phyloP scores from a whole-genome alignment of 1,139 yeast genomes.

The Yamadazyma triangularis region DNA sequence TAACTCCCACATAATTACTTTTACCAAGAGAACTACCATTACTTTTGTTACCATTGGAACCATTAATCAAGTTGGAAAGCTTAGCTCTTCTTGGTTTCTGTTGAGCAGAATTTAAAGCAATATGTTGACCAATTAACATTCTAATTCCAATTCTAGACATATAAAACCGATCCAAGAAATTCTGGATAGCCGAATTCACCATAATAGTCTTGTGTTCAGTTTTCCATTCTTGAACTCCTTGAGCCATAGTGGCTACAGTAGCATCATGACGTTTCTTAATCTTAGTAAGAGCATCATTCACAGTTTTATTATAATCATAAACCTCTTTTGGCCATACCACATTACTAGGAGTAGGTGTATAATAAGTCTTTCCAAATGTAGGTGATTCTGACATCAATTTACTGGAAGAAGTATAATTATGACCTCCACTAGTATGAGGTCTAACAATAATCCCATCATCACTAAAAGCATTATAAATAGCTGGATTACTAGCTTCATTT shows the following conservation, averaged over 20 bases:
- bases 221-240: slow-evolving; percentile 91
- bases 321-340: slow-evolving; percentile 72
- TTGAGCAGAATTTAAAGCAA: slow-evolving; percentile 71
- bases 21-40: slow-evolving; percentile 70
- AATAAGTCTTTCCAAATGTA: slow-evolving; percentile 54
- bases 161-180: slow-evolving; percentile 76
- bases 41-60: slow-evolving; percentile 17
- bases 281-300: slow-evolving; percentile 60
- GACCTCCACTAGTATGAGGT: slow-evolving; percentile 15
- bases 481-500: slow-evolving; percentile 32
- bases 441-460: slow-evolving; percentile 54
- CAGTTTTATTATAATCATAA: slow-evolving; percentile 62
- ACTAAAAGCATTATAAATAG: slow-evolving; percentile 39
- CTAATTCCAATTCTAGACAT: slow-evolving; percentile 86
- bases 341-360: slow-evolving; percentile 50
- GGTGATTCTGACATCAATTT: slow-evolving; percentile 19
- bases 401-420: slow-evolving; percentile 2
- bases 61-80: slow-evolving; percentile 31
- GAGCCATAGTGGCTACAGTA: slow-evolving; percentile 89
- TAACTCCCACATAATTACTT: slow-evolving; percentile 71
- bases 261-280: slow-evolving; percentile 89
- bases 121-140: slow-evolving; percentile 86
- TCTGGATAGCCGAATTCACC: slow-evolving; percentile 64
- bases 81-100: slow-evolving; percentile 42
- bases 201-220: slow-evolving; percentile 42